Conservation (phyloP, 805 yeast species). For the Saccharomycopsis oosterbeekiorum region DNA sequence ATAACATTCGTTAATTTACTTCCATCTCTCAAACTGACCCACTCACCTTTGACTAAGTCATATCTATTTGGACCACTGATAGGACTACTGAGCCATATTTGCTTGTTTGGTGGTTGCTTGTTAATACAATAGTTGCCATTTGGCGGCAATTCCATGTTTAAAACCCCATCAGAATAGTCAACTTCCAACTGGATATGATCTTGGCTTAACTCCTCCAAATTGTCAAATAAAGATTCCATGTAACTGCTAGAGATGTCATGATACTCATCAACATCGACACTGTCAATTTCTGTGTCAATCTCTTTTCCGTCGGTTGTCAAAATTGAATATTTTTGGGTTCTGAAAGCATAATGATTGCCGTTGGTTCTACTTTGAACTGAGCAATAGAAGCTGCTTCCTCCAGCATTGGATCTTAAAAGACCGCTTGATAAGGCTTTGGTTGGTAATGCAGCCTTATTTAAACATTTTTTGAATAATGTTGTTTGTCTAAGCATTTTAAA, state of each 20-base stretch:
- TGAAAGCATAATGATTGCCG: neutral
- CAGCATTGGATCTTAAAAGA: neutral
- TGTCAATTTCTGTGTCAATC: constrained; percentile 42
- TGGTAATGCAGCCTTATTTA: neutral
- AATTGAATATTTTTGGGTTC: neutral
- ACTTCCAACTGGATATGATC: constrained; percentile 54
- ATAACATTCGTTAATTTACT: constrained; percentile 38
- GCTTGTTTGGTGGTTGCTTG: constrained; percentile 96
- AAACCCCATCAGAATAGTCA: constrained; percentile 76
- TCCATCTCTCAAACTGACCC: constrained; percentile 74
- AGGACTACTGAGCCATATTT: constrained; percentile 93
- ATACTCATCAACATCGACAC: constrained; percentile 43
- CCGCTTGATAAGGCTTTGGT: neutral
- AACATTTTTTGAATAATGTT: neutral
- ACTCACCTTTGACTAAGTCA: constrained; percentile 62
- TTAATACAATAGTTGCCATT: constrained; percentile 85
- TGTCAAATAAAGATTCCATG: constrained; percentile 57
- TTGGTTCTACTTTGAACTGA: no score
- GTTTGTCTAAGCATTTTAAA: neutral
- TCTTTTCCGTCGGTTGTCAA: constrained; percentile 41
- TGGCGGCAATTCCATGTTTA: constrained; percentile 61
- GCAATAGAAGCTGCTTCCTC: neutral
- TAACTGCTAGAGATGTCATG: constrained; percentile 56
- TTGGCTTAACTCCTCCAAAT: constrained; percentile 61
- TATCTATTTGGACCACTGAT: constrained; percentile 82